A percentile compares a stretch with the other conserved stretches of the same genome.
Conservation (phyloP, 768 basidiomycete genomes). For the Trametes meyenii region DNA sequence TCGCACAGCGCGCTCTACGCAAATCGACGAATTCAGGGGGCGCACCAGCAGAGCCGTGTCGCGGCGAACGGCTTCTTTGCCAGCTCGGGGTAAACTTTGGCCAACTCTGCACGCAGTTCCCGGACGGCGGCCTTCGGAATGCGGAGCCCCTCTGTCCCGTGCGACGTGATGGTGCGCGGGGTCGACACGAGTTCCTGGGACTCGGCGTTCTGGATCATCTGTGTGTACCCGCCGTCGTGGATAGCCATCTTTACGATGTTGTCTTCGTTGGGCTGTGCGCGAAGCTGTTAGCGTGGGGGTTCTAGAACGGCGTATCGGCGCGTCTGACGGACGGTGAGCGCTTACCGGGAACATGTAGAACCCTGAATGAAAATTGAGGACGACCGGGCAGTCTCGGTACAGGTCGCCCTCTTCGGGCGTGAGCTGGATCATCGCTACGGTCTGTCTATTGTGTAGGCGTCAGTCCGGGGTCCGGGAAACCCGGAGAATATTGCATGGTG, state of each 20-base stretch:
- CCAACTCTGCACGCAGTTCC: slow-evolving; percentile 54
- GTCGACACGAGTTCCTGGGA: slow-evolving; percentile 57
- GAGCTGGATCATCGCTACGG: slow-evolving; percentile 78
- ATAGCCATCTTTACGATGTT: slow-evolving; percentile 79
- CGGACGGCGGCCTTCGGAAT: slow-evolving; percentile 64
- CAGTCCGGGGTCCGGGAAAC: not conserved
- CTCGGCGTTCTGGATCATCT: slow-evolving; percentile 32
- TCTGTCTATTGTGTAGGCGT: slow-evolving; percentile 56
- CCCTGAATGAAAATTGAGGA: slow-evolving; percentile 71
- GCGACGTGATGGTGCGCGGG: slow-evolving; percentile 71
- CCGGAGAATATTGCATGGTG: not conserved
- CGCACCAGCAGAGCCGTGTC: slow-evolving; percentile 89
- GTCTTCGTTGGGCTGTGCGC: slow-evolving; percentile 61
- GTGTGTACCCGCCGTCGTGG: slow-evolving; percentile 74
- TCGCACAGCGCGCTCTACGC: not conserved
- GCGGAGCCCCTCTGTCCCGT: slow-evolving; percentile 55
- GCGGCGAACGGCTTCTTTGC: slow-evolving; percentile 67
- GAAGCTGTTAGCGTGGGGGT: not conserved
- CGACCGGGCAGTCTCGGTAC: slow-evolving; percentile 68
- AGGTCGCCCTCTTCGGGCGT: slow-evolving; percentile 61
- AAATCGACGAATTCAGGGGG: not conserved
- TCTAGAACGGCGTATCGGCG: too few species aligned
- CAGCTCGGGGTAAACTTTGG: slow-evolving; percentile 73
- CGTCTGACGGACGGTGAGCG: not conserved
- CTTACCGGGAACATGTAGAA: slow-evolving; percentile 86